Conservation (phyloP, 2,329 filamentous ascomycete genomes). For the Nannizziopsis arthrosporioides region DNA sequence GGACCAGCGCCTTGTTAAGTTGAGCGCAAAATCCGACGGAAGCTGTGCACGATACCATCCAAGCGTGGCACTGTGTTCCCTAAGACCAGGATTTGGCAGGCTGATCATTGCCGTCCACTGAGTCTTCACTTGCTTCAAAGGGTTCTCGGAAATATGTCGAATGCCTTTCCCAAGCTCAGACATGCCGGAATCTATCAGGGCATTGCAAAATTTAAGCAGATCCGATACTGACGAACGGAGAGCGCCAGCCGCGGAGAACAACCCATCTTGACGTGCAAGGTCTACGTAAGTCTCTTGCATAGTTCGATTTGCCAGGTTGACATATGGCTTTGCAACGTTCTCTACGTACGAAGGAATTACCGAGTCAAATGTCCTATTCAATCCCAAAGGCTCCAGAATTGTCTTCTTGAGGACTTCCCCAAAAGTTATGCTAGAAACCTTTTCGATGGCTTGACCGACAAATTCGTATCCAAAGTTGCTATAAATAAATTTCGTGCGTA, state of each 20-base stretch:
- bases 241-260: conserved; percentile 1
- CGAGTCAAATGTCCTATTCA: conserved; percentile 17
- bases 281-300: not conserved
- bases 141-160: not conserved
- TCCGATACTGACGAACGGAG: not conserved
- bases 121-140: not conserved
- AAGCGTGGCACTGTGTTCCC: conserved; percentile 1
- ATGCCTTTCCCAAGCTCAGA: not conserved
- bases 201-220: conserved; percentile 1
- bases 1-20: not conserved
- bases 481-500: conserved; percentile 17
- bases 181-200: conserved; percentile 1
- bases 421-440: conserved; percentile 17
- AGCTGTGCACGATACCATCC: conserved; percentile 2
- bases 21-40: not conserved
- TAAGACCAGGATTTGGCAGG: not conserved
- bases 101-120: not conserved
- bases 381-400: conserved; percentile 20
- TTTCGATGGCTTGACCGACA: conserved; percentile 17
- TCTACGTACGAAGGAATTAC: not conserved
- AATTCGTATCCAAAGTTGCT: conserved; percentile 22
- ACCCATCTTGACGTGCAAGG: not conserved
- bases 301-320: not conserved
- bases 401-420: conserved; percentile 17
- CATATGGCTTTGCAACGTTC: not conserved